Base-by-base conservation (phyloP, 2,329 filamentous ascomycete genomes). In the Xylaria multiplex region DNA sequence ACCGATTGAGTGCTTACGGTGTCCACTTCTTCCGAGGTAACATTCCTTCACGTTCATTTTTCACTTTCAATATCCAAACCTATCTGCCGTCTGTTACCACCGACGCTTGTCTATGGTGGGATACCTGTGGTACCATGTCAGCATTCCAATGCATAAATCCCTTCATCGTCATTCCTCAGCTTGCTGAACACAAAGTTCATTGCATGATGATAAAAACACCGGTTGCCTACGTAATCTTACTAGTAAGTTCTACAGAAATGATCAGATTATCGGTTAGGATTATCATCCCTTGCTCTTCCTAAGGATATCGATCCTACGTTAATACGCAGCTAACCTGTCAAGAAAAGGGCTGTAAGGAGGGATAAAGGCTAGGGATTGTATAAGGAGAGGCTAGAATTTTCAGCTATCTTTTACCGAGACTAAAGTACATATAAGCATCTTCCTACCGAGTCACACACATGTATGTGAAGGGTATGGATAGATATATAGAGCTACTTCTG, bases 1-100 rank as follows among this genome's bases (percentile, higher is more conserved):
- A 11, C 37, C 22, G 52, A 40, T 55, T 64, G 35, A 55, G 62
- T 60, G 43, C 62, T 64, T 55, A 56, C 32, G 24, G 35, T 19
- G 24, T 42, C 49, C 42, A 46, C 32, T 54, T 46, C 13, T 24
- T 32, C 27, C n/a, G 27, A 11, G 45, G 30, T 22, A 27, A 55
- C 49, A 11, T 35, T 43, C 32, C 49, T 49, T 49, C 13, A 6
- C 30, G 16, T 49, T 19, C 50, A 19, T 19, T 24, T 32, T 7
- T 19, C 19, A 22, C 27, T 37, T 35, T 16, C 14, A 27, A 27
- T 27, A n/a, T 27, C 11, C 19, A 5, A 16, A 27, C 35, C 50
- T 24, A 7, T 35, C 32, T 35, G 32, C 37, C 37, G 22, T 40
- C 22, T 40, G 19, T 24, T 35, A 42, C 16, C 35, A 27, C 6